Percentiles rank a stretch among this genome's conserved stretches.
Conservation (phyloP, 441 rosid species). For the Erysimum pusillum region DNA sequence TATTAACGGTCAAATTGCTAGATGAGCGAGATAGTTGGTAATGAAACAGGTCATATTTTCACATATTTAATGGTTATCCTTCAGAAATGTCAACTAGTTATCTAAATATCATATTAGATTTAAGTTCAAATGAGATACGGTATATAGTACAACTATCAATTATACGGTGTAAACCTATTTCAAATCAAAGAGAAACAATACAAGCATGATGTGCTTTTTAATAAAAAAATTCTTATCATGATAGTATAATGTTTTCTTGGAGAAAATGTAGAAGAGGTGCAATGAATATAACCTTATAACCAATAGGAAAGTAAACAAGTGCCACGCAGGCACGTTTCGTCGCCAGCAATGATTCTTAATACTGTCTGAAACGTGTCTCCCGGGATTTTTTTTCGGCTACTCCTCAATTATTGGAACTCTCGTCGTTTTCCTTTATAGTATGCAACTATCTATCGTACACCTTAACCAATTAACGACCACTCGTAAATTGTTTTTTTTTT, state of each 20-base stretch:
- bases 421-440: slow-evolving; percentile 33
- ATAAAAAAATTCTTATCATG: background rate
- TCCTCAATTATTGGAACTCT: slow-evolving; percentile 37
- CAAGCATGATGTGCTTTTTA: background rate
- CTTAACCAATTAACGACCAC: slow-evolving; percentile 44
- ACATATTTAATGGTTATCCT: slow-evolving; percentile 34
- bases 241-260: slow-evolving; percentile 1
- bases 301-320: slow-evolving; percentile 31
- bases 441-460: slow-evolving; percentile 33
- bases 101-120: slow-evolving; percentile 23
- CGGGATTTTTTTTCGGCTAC: slow-evolving; percentile 36
- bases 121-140: slow-evolving; percentile 24
- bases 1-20: slow-evolving; percentile 37
- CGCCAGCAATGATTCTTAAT: slow-evolving; percentile 35
- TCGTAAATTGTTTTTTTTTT: slow-evolving; percentile 32
- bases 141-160: slow-evolving; percentile 8
- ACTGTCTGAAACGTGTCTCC: slow-evolving; percentile 44
- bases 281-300: slow-evolving; percentile 30
- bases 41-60: slow-evolving; percentile 38
- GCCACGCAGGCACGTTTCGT: slow-evolving; percentile 38
- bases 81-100: slow-evolving; percentile 37
- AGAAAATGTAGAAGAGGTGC: slow-evolving; percentile 21
- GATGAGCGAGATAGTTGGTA: slow-evolving; percentile 23
- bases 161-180: background rate
- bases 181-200: slow-evolving; percentile 31